Evolutionary conservation across 139 green algal genomes (phyloP).

Genomic region (Monoraphidium neglectum): DNA sequence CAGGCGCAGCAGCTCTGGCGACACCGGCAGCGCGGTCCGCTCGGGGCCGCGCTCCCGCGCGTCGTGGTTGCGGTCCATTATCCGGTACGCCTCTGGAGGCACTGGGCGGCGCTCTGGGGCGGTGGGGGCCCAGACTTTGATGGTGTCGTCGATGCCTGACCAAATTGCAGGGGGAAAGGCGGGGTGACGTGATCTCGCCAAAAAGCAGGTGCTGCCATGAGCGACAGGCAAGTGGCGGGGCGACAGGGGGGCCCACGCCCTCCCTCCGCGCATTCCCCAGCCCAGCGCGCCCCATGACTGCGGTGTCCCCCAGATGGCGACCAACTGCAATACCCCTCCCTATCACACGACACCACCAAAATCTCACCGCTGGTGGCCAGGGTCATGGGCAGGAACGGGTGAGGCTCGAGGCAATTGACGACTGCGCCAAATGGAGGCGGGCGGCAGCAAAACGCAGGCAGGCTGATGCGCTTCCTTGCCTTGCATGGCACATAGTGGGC

Average conservation of each 20-base stretch:
- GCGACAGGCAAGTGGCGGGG: background rate
- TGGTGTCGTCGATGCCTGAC: conserved; percentile 4
- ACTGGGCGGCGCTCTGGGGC: background rate
- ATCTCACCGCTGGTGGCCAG: conserved; percentile 41
- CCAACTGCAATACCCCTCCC: background rate
- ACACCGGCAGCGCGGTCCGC: background rate
- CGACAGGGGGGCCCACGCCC: no score
- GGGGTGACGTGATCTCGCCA: background rate
- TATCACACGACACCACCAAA: background rate
- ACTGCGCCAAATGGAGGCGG: conserved; percentile 24
- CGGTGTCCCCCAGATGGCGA: background rate
- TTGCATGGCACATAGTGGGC: background rate
- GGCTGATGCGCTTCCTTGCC: background rate
- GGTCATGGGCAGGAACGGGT: conserved; percentile 44
- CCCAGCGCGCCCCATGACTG: background rate
- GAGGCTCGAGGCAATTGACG: conserved; percentile 68
- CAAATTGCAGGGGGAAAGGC: background rate
- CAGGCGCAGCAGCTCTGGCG: conserved; percentile 24
- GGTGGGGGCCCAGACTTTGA: conserved; percentile 47
- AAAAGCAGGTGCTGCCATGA: background rate
- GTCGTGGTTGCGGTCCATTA: background rate
- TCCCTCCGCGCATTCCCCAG: background rate
- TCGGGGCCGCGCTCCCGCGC: background rate
- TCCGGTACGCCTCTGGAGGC: background rate
- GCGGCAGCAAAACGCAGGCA: conserved; percentile 1